Evolutionary conservation across 257 asterid genomes (phyloP).

Genomic region (Fraxinus pennsylvanica): DNA sequence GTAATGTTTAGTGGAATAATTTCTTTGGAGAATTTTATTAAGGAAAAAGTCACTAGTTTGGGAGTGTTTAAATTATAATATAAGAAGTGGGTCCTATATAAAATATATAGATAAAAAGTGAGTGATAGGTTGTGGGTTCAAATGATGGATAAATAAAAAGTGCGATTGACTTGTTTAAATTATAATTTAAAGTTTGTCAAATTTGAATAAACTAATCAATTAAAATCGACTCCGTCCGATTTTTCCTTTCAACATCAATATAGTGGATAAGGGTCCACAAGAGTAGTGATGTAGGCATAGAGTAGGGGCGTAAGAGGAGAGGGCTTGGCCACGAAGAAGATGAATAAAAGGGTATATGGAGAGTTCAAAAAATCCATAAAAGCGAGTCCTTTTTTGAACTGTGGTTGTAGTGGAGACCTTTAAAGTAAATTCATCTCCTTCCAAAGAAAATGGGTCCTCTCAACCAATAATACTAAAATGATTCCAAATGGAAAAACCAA

Average conservation of each 20-base stretch:
- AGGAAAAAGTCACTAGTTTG: neutral
- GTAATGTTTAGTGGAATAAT: neutral
- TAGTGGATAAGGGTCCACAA: neutral
- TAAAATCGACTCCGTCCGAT: neutral
- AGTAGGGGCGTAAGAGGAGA: neutral
- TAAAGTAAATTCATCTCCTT: neutral
- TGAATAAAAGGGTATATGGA: neutral
- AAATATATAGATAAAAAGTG: no score
- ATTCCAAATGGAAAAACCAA: conserved; percentile 19
- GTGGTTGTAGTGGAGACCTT: neutral
- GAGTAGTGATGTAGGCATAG: neutral
- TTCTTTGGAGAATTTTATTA: neutral
- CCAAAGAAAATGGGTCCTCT: conserved; percentile 7
- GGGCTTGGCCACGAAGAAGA: neutral
- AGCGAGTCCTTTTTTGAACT: neutral
- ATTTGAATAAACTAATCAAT: neutral
- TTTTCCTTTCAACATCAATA: neutral
- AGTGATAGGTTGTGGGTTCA: no score
- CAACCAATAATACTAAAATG: neutral
- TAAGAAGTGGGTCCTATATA: no score
- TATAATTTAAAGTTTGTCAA: no score
- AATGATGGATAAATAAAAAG: no score
- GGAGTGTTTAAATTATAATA: no score
- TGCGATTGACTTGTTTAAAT: no score
- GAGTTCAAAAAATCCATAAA: neutral